These are phyloP conservation scores for Eucalyptus curtisii DNA, from an alignment of 345 rosid species.

Conservation along the genomic window DNA sequence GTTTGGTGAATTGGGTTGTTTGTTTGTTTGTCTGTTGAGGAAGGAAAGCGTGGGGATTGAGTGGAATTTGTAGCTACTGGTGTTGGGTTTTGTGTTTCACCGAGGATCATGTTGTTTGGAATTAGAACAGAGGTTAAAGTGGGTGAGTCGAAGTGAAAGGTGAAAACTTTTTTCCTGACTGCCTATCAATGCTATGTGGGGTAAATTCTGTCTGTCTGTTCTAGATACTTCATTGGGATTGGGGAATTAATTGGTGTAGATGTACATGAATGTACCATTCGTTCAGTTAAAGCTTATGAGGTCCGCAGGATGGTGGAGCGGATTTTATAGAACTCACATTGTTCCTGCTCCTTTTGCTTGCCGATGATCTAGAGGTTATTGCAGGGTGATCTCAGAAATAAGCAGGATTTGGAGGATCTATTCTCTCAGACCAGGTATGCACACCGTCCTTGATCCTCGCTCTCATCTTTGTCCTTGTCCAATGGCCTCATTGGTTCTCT, in stretches of 20 bases:
- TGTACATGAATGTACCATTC: not conserved
- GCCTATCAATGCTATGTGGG: not conserved
- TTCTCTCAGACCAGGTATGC: conserved; percentile 56
- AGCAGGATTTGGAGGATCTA: conserved; percentile 73
- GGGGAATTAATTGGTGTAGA: not conserved
- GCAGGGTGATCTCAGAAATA: conserved; percentile 90
- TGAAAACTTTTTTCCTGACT: not conserved
- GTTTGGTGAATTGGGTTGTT: not conserved
- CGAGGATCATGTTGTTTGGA: not conserved
- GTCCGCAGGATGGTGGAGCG: not conserved
- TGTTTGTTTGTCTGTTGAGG: not conserved
- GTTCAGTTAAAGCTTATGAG: not conserved
- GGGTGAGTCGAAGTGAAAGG: not conserved
- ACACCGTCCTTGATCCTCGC: not conserved
- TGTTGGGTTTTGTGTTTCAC: not conserved
- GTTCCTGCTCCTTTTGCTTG: not conserved
- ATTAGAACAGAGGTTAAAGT: not conserved
- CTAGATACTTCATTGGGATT: not conserved
- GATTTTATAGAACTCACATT: not conserved
- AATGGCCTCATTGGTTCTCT: not conserved
- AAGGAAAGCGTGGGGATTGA: not conserved
- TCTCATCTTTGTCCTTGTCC: not conserved
- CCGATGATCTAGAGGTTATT: not conserved
- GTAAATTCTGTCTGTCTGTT: not conserved
- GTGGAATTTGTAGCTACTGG: not conserved